Percentiles rank a stretch among this genome's conserved stretches.
These are phyloP conservation scores for Mortierella sp. DNA, from an alignment of 371 early-diverging fungal genomes.

Conservation along the genomic window DNA sequence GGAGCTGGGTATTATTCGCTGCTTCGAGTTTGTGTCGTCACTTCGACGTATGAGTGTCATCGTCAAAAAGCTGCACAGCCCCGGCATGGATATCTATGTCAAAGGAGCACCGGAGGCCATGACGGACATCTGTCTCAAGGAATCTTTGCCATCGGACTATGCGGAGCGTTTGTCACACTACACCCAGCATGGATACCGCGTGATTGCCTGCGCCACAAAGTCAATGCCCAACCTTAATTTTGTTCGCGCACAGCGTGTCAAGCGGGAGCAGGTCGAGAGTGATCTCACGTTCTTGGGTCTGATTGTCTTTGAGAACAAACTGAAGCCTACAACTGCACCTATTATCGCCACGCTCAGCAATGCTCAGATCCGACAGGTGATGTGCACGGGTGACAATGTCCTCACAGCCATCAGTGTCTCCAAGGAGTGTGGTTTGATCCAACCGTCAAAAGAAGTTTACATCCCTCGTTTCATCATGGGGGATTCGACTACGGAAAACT, in stretches of 20 bases:
- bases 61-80: constrained; percentile 78
- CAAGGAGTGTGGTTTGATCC: constrained; percentile 89
- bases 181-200: constrained; percentile 96
- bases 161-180: constrained; percentile 83
- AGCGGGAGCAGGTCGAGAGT: constrained; percentile 90
- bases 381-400: constrained; percentile 99
- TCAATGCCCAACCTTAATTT: constrained; percentile 79
- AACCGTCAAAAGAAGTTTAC: constrained; percentile 68
- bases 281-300: constrained; percentile 95
- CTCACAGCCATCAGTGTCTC: constrained; percentile 98
- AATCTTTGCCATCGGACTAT: constrained; percentile 88
- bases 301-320: constrained; percentile 99
- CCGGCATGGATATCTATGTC: constrained; percentile 89
- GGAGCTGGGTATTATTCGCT: constrained; percentile 93
- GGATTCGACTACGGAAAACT: constrained; percentile 64
- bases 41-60: constrained; percentile 97
- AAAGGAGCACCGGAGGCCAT: constrained; percentile 99
- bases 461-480: constrained; percentile 70
- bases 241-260: constrained; percentile 84
- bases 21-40: constrained; percentile 96
- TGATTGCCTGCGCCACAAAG: constrained; percentile 93
- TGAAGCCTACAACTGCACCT: constrained; percentile 90
- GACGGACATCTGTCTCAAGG: constrained; percentile 86
- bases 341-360: constrained; percentile 88
- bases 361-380: constrained; percentile 95